Percentiles rank a stretch among this genome's conserved stretches.
Evolutionary conservation across 257 asterid genomes (phyloP).

Genomic region (Gardenia jasminoides): DNA sequence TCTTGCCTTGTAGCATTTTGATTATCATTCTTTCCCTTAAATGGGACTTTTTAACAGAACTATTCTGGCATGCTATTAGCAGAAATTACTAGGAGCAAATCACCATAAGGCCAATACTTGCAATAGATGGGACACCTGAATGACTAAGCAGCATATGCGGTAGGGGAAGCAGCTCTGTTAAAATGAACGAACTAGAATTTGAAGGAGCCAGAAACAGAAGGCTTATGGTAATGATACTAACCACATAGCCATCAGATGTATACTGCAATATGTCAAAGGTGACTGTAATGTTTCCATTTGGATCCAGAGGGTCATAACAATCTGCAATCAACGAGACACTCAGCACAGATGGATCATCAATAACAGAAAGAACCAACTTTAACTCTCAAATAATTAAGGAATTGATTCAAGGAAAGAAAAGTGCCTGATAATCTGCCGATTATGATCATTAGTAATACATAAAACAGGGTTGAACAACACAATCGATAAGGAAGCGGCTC

Average conservation of each 20-base stretch:
- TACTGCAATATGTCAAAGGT: constrained; percentile 48
- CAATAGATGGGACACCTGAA: neutral
- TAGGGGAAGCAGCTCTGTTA: neutral
- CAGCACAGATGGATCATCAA: constrained; percentile 14
- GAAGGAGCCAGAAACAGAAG: neutral
- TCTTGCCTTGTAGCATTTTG: neutral
- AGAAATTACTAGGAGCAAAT: neutral
- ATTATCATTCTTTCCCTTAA: neutral
- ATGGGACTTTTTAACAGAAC: neutral
- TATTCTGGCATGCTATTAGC: neutral
- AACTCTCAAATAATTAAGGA: constrained; percentile 1
- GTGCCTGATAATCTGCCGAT: constrained; percentile 50
- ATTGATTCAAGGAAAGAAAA: neutral
- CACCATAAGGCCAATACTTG: neutral
- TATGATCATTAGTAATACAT: constrained; percentile 24
- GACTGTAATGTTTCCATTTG: constrained; percentile 55
- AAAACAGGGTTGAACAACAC: constrained; percentile 19
- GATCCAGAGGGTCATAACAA: constrained; percentile 73
- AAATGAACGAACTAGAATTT: neutral
- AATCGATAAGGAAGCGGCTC: constrained; percentile 21
- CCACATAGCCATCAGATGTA: constrained; percentile 61
- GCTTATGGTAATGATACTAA: constrained; percentile 18
- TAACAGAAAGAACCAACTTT: neutral
- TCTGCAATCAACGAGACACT: constrained; percentile 37
- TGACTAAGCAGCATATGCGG: neutral